Base-by-base conservation (phyloP, 192 early-diverging fungal genomes). In the Linnemannia exigua region DNA sequence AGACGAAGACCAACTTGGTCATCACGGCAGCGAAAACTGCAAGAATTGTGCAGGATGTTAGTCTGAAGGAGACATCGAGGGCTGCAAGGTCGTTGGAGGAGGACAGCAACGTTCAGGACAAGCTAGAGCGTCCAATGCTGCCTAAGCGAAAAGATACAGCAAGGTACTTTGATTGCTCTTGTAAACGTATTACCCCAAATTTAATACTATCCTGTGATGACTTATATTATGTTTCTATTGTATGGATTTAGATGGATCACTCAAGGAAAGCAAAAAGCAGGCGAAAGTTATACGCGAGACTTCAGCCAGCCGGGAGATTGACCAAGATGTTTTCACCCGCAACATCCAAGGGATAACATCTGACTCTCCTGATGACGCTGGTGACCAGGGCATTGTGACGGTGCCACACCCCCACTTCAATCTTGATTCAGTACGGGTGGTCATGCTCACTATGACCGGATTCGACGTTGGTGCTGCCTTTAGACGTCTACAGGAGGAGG, bases 1-100 rank as follows among this genome's bases (percentile, higher is more conserved):
- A 75, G 15, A 75, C 61, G 16, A 61, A 75, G 54, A 75, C 38
- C 35, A 75, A 75, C 74, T 67, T 75, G 66, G 58, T 66, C 38
- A 66, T 41, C 20, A 47, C 61, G 36, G 61, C 74, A 38, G 28
- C 58, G 74, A 75, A 75, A 41, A 67, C 74, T 47, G 74, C 58
- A 36, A 61, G 74, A 35, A 46, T 75, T 38, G 58, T 46, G 37
- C 74, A 75, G 58, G 25, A 75, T 46, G 58, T 38, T 38, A 75
- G 51, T 75, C 25, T 75, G 61, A 66, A 75, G 41, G 61, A 75
- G 61, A 75, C 74, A 41, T 41, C 61, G 20, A 66, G 74, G 20
- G 54, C 74, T 63, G 54, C 72, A 73, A 46, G 72, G 5, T 51
- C 37, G 70, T 74, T 58, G 51, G 35, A 37, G 51, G 51, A 74